phyloP scores from a whole-genome alignment of 2,329 filamentous ascomycete genomes.

The Dactylonectria estremocensis region DNA sequence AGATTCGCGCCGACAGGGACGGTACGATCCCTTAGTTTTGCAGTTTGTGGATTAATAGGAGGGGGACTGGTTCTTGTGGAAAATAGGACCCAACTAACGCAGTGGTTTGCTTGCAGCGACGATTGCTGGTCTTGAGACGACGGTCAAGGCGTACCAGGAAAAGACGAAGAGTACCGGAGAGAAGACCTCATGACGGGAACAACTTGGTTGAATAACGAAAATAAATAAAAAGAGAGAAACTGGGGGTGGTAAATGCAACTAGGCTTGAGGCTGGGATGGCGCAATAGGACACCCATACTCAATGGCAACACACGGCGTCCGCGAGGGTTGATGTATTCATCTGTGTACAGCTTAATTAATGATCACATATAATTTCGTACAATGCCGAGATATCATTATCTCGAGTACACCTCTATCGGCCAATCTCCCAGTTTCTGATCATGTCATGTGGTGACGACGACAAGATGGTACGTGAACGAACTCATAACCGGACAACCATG shows the following conservation, averaged over 20 bases:
- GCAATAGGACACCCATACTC: background rate
- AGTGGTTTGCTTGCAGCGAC: slow-evolving; percentile 46
- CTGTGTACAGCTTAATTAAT: slow-evolving; percentile 24
- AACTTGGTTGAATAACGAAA: background rate
- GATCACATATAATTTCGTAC: slow-evolving; percentile 12
- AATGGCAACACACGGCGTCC: background rate
- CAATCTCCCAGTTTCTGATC: background rate
- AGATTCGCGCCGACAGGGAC: slow-evolving; percentile 72
- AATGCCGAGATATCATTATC: slow-evolving; percentile 2
- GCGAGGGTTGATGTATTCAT: background rate
- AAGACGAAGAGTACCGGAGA: slow-evolving; percentile 35
- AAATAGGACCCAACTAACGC: background rate
- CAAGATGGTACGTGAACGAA: background rate
- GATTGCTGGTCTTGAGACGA: slow-evolving; percentile 56
- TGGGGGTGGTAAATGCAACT: background rate
- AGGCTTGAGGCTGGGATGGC: background rate
- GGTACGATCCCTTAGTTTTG: slow-evolving; percentile 58
- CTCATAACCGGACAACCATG: background rate
- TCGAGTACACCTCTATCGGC: background rate
- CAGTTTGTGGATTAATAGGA: background rate
- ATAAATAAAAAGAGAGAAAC: too few species aligned
- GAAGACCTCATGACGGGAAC: slow-evolving; percentile 38
- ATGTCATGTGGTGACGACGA: background rate
- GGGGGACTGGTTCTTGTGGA: background rate
- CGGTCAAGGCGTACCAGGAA: slow-evolving; percentile 55